These are phyloP conservation scores for Solanum etuberosum DNA, from an alignment of 257 asterid species.

Conservation along the genomic window DNA sequence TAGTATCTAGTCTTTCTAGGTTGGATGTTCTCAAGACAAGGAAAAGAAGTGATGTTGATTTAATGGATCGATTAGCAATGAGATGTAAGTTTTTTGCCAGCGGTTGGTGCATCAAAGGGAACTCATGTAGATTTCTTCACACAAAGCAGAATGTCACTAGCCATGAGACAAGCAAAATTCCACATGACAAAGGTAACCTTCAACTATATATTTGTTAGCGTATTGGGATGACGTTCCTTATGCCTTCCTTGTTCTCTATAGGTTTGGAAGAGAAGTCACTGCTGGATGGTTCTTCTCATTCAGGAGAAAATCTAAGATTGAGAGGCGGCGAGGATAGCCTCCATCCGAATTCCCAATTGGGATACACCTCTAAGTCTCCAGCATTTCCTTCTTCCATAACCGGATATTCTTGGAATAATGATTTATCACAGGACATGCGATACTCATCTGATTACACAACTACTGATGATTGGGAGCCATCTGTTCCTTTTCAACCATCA, in stretches of 20 bases:
- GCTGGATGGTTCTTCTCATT: slow-evolving; percentile 4
- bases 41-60: slow-evolving; percentile 33
- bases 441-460: slow-evolving; percentile 9
- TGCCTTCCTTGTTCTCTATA: too few relatives aligned
- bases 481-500: slow-evolving; percentile 58
- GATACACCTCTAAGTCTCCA: slow-evolving; percentile 29
- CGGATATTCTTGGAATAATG: slow-evolving; percentile 11
- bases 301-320: background rate
- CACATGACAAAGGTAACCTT: background rate
- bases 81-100: slow-evolving; percentile 55
- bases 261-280: too few relatives aligned
- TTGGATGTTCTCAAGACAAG: slow-evolving; percentile 27
- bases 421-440: slow-evolving; percentile 1
- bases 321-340: background rate
- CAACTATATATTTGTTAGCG: background rate
- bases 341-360: background rate
- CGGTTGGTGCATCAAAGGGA: slow-evolving; percentile 92
- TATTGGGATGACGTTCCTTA: too few relatives aligned
- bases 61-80: slow-evolving; percentile 28
- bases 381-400: slow-evolving; percentile 33
- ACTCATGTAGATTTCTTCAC: slow-evolving; percentile 71
- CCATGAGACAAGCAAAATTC: background rate
- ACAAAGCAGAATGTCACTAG: slow-evolving; percentile 7
- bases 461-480: slow-evolving; percentile 61
- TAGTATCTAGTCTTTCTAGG: slow-evolving; percentile 46